Conservation (phyloP, 805 yeast species). For the Saturnispora dispora region DNA sequence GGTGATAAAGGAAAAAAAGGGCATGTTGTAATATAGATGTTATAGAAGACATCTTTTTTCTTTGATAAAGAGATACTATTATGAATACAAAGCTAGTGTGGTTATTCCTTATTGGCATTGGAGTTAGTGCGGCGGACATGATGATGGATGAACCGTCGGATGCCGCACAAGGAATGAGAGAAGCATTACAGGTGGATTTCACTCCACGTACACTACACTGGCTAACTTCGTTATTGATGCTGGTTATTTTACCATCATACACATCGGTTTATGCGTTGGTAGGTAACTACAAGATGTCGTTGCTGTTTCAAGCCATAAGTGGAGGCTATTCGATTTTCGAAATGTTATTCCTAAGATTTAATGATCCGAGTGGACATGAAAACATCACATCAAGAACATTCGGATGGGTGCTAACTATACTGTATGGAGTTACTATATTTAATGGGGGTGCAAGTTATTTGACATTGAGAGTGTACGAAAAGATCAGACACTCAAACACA, state of each 20-base stretch:
- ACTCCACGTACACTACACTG: conserved; percentile 56
- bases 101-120: background rate
- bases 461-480: conserved; percentile 11
- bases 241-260: conserved; percentile 49
- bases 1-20: background rate
- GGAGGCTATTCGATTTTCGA: conserved; percentile 48
- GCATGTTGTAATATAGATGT: background rate
- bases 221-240: conserved; percentile 39
- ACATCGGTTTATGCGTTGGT: conserved; percentile 50
- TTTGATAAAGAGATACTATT: background rate
- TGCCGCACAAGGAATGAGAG: conserved; percentile 12
- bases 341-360: conserved; percentile 47
- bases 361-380: conserved; percentile 58
- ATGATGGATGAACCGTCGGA: conserved; percentile 16
- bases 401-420: conserved; percentile 48
- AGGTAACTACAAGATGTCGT: conserved; percentile 35
- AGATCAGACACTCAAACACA: conserved; percentile 26
- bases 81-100: background rate
- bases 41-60: background rate
- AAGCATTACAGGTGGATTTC: conserved; percentile 9
- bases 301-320: conserved; percentile 37
- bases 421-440: conserved; percentile 40
- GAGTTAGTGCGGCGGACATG: conserved; percentile 10
- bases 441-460: conserved; percentile 43
- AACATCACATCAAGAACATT: conserved; percentile 61